Conservation (phyloP, 306 rosid genomes). For the Oemleria cerasiformis region DNA sequence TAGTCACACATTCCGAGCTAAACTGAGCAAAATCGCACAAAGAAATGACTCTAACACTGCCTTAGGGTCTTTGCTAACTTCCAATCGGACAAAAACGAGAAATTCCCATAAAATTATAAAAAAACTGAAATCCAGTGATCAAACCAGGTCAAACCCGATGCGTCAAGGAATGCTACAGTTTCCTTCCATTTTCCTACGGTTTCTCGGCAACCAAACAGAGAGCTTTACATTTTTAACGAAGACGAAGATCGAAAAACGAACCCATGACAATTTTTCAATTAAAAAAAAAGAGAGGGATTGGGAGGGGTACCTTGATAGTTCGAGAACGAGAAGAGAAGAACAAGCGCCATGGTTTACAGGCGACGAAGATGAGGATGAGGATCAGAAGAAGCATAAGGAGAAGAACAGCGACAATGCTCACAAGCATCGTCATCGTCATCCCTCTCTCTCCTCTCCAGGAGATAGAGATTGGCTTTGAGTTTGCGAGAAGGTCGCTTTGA, state of each 20-base stretch:
- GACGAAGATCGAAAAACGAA: conserved; percentile 13
- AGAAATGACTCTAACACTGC: neutral
- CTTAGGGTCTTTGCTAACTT: neutral
- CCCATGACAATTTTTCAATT: neutral
- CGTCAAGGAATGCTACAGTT: conserved; percentile 12
- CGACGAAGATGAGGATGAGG: conserved; percentile 56
- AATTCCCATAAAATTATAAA: neutral
- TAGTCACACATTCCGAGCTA: conserved; percentile 16
- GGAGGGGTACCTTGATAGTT: conserved; percentile 46
- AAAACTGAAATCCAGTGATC: conserved; percentile 1
- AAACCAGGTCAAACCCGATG: conserved; percentile 10
- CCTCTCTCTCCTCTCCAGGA: conserved; percentile 46
- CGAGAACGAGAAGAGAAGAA: conserved; percentile 48
- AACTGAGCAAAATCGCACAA: neutral
- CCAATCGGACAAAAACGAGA: neutral
- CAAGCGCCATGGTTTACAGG: conserved; percentile 98
- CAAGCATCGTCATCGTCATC: conserved; percentile 59
- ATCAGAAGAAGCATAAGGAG: conserved; percentile 91
- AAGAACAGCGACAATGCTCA: conserved; percentile 57
- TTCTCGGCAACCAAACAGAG: conserved; percentile 32
- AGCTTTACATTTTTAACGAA: neutral
- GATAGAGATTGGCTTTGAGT: conserved; percentile 50
- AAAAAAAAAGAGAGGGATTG: neutral
- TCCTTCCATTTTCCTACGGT: neutral
- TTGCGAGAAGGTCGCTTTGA: conserved; percentile 86